Percentiles rank a stretch among this genome's conserved stretches.
These are phyloP conservation scores for Hydrangea macrophylla DNA, from an alignment of 148 eudicot species.

Conservation along the genomic window DNA sequence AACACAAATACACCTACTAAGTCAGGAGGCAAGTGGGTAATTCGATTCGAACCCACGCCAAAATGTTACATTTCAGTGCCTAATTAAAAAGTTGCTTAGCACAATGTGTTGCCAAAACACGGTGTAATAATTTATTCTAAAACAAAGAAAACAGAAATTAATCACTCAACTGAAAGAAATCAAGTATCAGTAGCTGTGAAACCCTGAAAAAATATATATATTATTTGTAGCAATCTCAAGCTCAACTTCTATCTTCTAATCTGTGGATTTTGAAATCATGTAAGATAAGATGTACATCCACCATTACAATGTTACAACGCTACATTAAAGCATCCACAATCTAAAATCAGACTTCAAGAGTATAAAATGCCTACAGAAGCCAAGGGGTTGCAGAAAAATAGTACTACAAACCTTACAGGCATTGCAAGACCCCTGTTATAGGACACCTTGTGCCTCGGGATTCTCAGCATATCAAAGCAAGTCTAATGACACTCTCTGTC, in stretches of 20 bases:
- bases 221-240: not conserved
- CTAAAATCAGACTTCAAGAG: slow-evolving; percentile 10
- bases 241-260: not conserved
- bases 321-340: not conserved
- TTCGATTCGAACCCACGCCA: no score
- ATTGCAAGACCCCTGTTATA: not conserved
- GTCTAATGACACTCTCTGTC: not conserved
- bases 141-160: not conserved
- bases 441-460: not conserved
- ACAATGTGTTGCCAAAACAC: no score
- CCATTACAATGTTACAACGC: no score
- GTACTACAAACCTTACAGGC: not conserved
- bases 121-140: no score
- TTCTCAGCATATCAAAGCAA: not conserved
- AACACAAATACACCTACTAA: no score
- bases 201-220: not conserved
- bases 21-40: no score
- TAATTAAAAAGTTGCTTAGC: no score
- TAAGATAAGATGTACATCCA: not conserved
- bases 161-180: not conserved
- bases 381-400: not conserved
- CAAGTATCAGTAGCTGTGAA: not conserved
- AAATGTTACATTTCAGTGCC: no score
- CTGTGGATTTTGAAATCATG: not conserved
- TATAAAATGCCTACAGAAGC: not conserved